Evolutionary conservation across 176 grass and related monocot genomes (phyloP).

Genomic region (Hsuehochloa calcarea): DNA sequence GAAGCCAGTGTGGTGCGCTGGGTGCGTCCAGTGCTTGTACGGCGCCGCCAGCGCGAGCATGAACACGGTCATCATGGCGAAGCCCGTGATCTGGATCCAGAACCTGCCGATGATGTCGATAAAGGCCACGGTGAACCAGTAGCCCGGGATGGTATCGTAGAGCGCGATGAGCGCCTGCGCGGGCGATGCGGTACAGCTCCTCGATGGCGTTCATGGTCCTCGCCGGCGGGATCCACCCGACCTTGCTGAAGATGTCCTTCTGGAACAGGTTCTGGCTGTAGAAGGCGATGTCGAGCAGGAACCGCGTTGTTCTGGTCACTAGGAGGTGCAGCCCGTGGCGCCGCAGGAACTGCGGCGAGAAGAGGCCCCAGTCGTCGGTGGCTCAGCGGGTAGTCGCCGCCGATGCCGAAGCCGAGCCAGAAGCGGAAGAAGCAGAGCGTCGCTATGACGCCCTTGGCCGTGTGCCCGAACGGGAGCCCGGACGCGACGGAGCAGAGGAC

Average conservation of each 20-base stretch:
- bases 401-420: constrained; percentile 83
- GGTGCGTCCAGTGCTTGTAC: constrained; percentile 51
- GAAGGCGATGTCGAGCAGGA: constrained; percentile 79
- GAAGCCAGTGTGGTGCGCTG: constrained; percentile 49
- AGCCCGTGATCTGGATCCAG: constrained; percentile 72
- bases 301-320: constrained; percentile 67
- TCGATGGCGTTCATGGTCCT: constrained; percentile 69
- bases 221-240: constrained; percentile 67
- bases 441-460: constrained; percentile 40
- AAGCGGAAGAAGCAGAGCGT: constrained; percentile 79
- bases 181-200: constrained; percentile 60
- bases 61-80: constrained; percentile 75
- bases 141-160: constrained; percentile 65
- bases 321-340: constrained; percentile 68
- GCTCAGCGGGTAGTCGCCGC: constrained; percentile 63
- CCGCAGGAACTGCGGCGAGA: constrained; percentile 50
- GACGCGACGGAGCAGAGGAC: constrained; percentile 57
- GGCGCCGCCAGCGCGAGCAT: constrained; percentile 59
- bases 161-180: constrained; percentile 69
- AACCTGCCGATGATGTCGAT: constrained; percentile 71
- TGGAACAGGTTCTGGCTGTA: constrained; percentile 91
- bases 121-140: constrained; percentile 86
- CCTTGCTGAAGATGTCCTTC: constrained; percentile 80
- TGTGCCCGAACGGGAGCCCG: constrained; percentile 46
- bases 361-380: constrained; percentile 51